Percentiles rank a stretch among this genome's conserved stretches.
Conservation (phyloP, 2,329 filamentous ascomycete genomes). For the Magnaporthiopsis incrustans region DNA sequence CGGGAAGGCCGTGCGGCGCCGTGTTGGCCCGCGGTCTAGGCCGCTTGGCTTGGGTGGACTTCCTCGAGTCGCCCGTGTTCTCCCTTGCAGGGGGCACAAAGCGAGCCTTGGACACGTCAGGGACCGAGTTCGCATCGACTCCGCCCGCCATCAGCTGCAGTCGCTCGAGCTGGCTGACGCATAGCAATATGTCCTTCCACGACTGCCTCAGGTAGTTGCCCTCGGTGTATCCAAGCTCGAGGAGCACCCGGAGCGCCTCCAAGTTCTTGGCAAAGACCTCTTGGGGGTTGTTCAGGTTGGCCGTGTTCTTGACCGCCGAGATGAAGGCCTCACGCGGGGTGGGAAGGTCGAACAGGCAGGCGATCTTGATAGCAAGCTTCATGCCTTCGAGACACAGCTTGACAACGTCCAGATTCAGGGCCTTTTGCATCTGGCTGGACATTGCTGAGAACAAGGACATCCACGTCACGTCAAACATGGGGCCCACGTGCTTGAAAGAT, state of each 20-base stretch:
- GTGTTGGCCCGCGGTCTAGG: slow-evolving; percentile 46
- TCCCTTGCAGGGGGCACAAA: slow-evolving; percentile 54
- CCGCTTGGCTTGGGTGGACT: slow-evolving; percentile 49
- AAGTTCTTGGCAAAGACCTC: slow-evolving; percentile 96
- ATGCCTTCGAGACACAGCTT: slow-evolving; percentile 91
- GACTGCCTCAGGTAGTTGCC: slow-evolving; percentile 83
- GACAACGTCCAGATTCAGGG: slow-evolving; percentile 86
- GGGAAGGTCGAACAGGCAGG: slow-evolving; percentile 85
- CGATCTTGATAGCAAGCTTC: slow-evolving; percentile 86
- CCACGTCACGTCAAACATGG: slow-evolving; percentile 99
- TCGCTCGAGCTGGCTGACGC: slow-evolving; percentile 90
- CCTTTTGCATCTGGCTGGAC: slow-evolving; percentile 87
- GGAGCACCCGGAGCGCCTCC: slow-evolving; percentile 82
- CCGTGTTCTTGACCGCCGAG: slow-evolving; percentile 83
- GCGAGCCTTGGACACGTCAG: slow-evolving; percentile 80
- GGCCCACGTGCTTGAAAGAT: slow-evolving; percentile 88
- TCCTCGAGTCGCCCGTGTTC: slow-evolving; percentile 50
- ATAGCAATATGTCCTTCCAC: slow-evolving; percentile 93
- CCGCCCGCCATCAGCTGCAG: slow-evolving; percentile 92
- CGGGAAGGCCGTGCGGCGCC: slow-evolving; percentile 53
- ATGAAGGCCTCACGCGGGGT: slow-evolving; percentile 95
- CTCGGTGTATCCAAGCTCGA: slow-evolving; percentile 88
- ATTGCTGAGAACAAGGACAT: slow-evolving; percentile 97
- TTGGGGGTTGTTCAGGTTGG: slow-evolving; percentile 89
- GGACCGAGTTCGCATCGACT: slow-evolving; percentile 85